Percentiles rank a stretch among this genome's conserved stretches.
These are phyloP conservation scores for Sugiyamaella marilandica DNA, from an alignment of 805 yeast species.

Conservation along the genomic window DNA sequence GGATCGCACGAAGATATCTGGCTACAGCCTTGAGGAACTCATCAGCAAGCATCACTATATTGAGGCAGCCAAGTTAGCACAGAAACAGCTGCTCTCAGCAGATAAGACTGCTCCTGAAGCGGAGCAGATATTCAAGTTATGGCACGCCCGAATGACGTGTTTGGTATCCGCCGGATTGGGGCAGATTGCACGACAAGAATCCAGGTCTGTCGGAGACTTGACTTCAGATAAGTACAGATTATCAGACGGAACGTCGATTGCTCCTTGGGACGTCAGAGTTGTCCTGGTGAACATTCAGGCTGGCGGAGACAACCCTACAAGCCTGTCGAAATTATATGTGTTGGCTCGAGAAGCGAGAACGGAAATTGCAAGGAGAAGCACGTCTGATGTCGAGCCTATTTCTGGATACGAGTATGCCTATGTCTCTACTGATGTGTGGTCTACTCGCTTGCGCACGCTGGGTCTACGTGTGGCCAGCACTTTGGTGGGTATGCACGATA, in stretches of 20 bases:
- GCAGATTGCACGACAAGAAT: conserved; percentile 32
- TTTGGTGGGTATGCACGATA: conserved; percentile 32
- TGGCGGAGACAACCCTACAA: conserved; percentile 32
- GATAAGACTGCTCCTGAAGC: conserved; percentile 12
- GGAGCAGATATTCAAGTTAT: conserved; percentile 23
- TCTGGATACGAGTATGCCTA: background rate
- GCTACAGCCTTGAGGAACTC: conserved; percentile 13
- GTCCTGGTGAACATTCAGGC: conserved; percentile 30
- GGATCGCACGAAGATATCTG: background rate
- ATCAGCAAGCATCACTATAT: conserved; percentile 23
- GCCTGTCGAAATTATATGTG: conserved; percentile 30
- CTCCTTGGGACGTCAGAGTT: conserved; percentile 34
- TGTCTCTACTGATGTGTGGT: conserved; percentile 16
- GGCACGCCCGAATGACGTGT: conserved; percentile 29
- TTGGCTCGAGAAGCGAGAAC: conserved; percentile 34
- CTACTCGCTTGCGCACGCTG: conserved; percentile 23
- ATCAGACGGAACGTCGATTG: conserved; percentile 21
- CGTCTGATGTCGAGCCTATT: background rate
- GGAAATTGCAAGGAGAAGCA: conserved; percentile 15
- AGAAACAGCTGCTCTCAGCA: conserved; percentile 14
- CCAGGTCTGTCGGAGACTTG: conserved; percentile 26
- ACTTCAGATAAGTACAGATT: conserved; percentile 22
- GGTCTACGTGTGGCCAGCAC: conserved; percentile 33
- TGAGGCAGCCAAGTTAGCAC: conserved; percentile 26
- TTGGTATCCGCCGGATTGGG: conserved; percentile 28